A percentile compares a stretch with the other conserved stretches of the same genome.
Conservation (phyloP, 1,284 basidiomycete species). For the Pseudozyma hubeiensis region DNA sequence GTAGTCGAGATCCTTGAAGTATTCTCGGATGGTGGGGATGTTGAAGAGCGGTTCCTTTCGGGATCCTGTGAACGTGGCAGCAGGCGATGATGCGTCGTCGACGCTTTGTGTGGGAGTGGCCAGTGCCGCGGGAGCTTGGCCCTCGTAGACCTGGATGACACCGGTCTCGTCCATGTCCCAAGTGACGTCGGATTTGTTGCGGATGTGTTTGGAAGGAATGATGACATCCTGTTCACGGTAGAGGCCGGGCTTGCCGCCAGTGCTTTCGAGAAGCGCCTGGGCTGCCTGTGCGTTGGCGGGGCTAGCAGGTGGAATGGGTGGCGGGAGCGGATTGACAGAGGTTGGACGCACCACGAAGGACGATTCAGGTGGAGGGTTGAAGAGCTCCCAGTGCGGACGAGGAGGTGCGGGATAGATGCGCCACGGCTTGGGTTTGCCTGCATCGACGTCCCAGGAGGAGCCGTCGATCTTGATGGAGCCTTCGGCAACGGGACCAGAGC, state of each 20-base stretch:
- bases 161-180: slow-evolving; percentile 63
- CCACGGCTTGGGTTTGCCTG: slow-evolving; percentile 63
- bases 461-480: slow-evolving; percentile 64
- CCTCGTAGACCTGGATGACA: slow-evolving; percentile 63
- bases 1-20: slow-evolving; percentile 96
- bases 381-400: slow-evolving; percentile 67
- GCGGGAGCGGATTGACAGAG: slow-evolving; percentile 58
- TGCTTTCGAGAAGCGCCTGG: slow-evolving; percentile 63
- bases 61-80: slow-evolving; percentile 11
- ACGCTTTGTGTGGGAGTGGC: slow-evolving; percentile 33
- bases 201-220: slow-evolving; percentile 51
- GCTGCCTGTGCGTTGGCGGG: slow-evolving; percentile 66
- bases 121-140: slow-evolving; percentile 31
- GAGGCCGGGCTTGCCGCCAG: slow-evolving; percentile 65
- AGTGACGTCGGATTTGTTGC: slow-evolving; percentile 37
- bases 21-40: slow-evolving; percentile 89
- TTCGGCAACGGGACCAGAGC: slow-evolving; percentile 19
- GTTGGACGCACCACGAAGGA: slow-evolving; percentile 62
- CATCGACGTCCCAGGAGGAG: slow-evolving; percentile 39
- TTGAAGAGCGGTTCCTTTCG: slow-evolving; percentile 75
- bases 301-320: slow-evolving; percentile 64
- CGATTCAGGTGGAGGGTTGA: slow-evolving; percentile 64
- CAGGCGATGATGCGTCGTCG: slow-evolving; percentile 28
- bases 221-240: slow-evolving; percentile 54
- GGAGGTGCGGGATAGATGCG: slow-evolving; percentile 66